A percentile compares a stretch with the other conserved stretches of the same genome.
These are phyloP conservation scores for Clathrospora elynae DNA, from an alignment of 2,329 filamentous ascomycete genomes.

Conservation along the genomic window DNA sequence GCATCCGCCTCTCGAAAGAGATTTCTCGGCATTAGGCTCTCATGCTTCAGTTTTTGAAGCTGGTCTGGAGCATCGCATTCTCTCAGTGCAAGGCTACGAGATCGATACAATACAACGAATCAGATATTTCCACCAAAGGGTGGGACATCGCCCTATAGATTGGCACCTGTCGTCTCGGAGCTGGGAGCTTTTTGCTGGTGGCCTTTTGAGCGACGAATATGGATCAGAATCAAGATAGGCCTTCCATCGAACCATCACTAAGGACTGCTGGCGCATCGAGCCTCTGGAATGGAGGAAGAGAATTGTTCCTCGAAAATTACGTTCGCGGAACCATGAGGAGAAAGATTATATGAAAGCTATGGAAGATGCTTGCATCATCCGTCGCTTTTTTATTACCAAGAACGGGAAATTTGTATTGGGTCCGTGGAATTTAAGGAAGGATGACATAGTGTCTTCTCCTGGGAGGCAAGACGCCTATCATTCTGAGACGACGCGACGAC, in stretches of 20 bases:
- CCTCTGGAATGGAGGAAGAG: constrained; percentile 6
- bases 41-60: too few species aligned
- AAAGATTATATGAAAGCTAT: background rate
- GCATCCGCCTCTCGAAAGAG: too few species aligned
- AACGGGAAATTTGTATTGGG: constrained; percentile 8
- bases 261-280: constrained; percentile 2
- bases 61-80: too few species aligned
- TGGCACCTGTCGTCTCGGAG: too few species aligned
- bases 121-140: too few species aligned
- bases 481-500: constrained; percentile 2
- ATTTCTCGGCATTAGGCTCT: too few species aligned
- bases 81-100: too few species aligned
- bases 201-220: too few species aligned
- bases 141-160: too few species aligned
- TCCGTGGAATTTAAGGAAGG: constrained; percentile 6
- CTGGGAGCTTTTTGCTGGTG: too few species aligned
- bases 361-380: constrained; percentile 3
- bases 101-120: too few species aligned
- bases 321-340: background rate
- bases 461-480: constrained; percentile 10
- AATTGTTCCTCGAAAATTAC: background rate
- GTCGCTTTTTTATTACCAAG: constrained; percentile 11
- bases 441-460: constrained; percentile 10
- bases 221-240: background rate
- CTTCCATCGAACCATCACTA: constrained; percentile 10